phyloP scores from a whole-genome alignment of 495 filamentous ascomycete genomes.

The Penicillium simplicissimum region DNA sequence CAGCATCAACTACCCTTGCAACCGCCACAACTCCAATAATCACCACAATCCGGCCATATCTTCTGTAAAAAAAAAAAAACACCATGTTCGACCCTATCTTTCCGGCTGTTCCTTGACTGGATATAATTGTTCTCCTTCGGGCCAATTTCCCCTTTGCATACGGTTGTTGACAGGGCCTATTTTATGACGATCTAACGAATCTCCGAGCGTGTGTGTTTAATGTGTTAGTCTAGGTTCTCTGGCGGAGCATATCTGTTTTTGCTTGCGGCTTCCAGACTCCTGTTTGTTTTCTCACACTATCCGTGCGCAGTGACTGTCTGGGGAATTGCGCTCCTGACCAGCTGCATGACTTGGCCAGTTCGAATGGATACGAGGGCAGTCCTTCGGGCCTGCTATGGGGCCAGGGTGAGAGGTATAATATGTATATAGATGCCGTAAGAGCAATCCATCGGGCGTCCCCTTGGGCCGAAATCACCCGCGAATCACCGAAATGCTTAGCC shows the following conservation, averaged over 20 bases:
- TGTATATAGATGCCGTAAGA: constrained; percentile 19
- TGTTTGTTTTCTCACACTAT: neutral
- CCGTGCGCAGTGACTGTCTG: neutral
- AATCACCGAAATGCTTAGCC: constrained; percentile 29
- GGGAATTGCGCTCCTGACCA: neutral
- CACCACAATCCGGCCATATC: constrained; percentile 9
- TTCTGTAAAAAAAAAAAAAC: constrained; percentile 15
- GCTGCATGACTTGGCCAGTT: neutral
- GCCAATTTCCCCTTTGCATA: constrained; percentile 10
- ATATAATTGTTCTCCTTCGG: constrained; percentile 11
- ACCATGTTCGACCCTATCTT: neutral
- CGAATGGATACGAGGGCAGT: neutral
- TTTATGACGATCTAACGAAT: constrained; percentile 26
- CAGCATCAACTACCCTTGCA: neutral
- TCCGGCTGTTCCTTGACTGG: constrained; percentile 10
- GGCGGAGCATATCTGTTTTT: neutral
- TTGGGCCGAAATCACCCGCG: constrained; percentile 34
- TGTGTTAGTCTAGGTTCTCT: neutral
- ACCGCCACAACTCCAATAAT: neutral
- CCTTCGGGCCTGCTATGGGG: neutral
- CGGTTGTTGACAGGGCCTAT: neutral
- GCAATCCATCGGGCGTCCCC: constrained; percentile 13
- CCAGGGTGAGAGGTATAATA: neutral
- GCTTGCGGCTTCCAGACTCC: neutral
- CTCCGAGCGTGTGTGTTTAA: constrained; percentile 1